phyloP scores from a whole-genome alignment of 169 alveolate species.

The Cryptosporidium sp. region DNA sequence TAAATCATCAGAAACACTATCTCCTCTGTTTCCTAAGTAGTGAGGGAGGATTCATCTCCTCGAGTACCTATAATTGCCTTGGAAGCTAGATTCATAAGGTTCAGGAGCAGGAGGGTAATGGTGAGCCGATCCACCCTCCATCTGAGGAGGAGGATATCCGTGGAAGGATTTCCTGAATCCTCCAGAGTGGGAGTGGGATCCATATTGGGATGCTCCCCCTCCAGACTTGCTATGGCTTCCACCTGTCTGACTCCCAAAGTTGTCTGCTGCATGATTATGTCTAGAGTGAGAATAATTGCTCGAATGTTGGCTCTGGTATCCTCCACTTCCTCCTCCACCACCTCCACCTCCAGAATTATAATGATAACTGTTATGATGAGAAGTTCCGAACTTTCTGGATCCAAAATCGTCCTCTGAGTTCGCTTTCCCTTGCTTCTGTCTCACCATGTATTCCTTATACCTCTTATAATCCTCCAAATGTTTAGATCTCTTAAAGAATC shows the following conservation, averaged over 20 bases:
- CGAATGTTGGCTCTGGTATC: slow-evolving; percentile 1
- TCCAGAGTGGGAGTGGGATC: slow-evolving; percentile 5
- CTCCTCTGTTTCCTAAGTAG: background rate
- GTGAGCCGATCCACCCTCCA: background rate
- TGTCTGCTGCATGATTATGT: background rate
- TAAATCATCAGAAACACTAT: background rate
- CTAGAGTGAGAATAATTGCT: background rate
- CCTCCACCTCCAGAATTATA: background rate
- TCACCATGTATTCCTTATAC: slow-evolving; percentile 66
- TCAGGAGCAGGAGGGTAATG: slow-evolving; percentile 8
- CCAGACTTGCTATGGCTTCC: slow-evolving; percentile 3
- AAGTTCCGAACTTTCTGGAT: background rate
- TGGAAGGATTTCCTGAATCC: slow-evolving; percentile 30
- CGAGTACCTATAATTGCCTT: slow-evolving; percentile 1
- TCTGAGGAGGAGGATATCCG: slow-evolving; percentile 30
- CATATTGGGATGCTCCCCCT: background rate
- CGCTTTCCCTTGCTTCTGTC: slow-evolving; percentile 47
- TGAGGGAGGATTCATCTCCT: slow-evolving; percentile 1
- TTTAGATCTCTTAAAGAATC: slow-evolving; percentile 43
- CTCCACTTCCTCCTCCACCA: background rate
- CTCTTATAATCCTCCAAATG: slow-evolving; percentile 65
- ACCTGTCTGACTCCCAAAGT: background rate
- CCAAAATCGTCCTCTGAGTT: slow-evolving; percentile 4
- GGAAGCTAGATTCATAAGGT: slow-evolving; percentile 11
- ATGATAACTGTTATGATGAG: background rate